phyloP scores from a whole-genome alignment of 2,329 filamentous ascomycete species.

The Microdochium nivale region DNA sequence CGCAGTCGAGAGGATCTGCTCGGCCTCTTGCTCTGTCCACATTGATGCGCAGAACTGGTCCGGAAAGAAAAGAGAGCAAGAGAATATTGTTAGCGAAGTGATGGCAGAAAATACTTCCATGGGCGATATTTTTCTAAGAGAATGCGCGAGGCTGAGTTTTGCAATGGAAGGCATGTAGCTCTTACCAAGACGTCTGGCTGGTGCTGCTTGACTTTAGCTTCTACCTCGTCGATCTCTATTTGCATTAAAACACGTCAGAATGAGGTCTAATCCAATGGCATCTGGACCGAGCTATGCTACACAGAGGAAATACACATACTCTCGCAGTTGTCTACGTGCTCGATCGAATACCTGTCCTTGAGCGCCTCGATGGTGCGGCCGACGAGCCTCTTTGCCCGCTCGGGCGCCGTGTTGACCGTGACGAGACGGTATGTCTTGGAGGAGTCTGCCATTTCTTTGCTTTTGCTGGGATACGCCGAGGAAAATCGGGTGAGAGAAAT shows the following conservation, averaged over 20 bases:
- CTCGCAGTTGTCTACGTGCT: conserved; percentile 51
- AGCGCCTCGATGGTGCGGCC: background rate
- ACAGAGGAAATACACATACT: conserved; percentile 33
- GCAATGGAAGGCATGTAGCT: background rate
- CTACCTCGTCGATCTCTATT: conserved; percentile 46
- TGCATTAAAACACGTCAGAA: background rate
- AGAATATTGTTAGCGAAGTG: too few relatives aligned
- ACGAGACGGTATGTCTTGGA: background rate
- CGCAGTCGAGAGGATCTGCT: conserved; percentile 34
- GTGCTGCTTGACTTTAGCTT: conserved; percentile 34
- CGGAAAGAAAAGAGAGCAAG: conserved; percentile 36
- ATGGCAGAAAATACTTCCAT: too few relatives aligned
- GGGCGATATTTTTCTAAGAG: too few relatives aligned
- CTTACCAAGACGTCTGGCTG: conserved; percentile 18
- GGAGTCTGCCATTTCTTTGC: background rate
- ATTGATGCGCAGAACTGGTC: conserved; percentile 33
- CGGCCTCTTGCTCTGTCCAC: conserved; percentile 37
- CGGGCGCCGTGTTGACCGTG: conserved; percentile 1
- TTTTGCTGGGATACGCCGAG: too few relatives aligned
- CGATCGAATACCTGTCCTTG: background rate
- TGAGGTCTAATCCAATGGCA: too few relatives aligned
- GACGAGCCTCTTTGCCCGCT: background rate
- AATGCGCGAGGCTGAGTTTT: too few relatives aligned
- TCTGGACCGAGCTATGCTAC: too few relatives aligned
- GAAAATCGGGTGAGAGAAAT: too few relatives aligned